phyloP scores from a whole-genome alignment of 1,284 basidiomycete species.

The Cerrena zonata region DNA sequence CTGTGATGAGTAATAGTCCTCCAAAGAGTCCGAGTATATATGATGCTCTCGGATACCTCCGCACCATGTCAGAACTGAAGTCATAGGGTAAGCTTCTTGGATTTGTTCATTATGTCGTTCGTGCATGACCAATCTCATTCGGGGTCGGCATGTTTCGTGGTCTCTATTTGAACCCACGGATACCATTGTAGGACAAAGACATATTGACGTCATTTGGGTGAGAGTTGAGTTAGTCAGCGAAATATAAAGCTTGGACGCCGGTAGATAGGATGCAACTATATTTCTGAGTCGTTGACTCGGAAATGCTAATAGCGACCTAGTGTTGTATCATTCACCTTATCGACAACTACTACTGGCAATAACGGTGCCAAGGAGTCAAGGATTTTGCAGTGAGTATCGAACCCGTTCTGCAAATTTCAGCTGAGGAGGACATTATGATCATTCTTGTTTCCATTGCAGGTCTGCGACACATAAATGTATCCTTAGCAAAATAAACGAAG shows the following conservation, averaged over 20 bases:
- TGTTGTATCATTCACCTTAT: too few species aligned
- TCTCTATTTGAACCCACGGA: background rate
- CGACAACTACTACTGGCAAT: too few species aligned
- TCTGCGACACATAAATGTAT: too few species aligned
- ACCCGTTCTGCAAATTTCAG: too few species aligned
- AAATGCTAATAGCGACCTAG: too few species aligned
- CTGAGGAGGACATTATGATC: background rate
- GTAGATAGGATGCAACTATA: background rate
- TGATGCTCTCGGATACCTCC: background rate
- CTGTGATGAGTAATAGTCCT: background rate
- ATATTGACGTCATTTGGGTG: too few species aligned
- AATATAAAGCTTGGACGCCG: background rate
- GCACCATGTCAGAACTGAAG: background rate
- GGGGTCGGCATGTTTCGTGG: background rate
- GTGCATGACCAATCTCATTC: too few species aligned
- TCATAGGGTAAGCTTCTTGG: background rate
- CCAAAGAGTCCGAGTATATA: background rate
- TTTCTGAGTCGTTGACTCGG: background rate
- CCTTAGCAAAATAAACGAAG: too few species aligned
- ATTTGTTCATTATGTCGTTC: background rate
- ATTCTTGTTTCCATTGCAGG: too few species aligned
- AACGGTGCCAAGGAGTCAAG: too few species aligned
- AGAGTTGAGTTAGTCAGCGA: background rate
- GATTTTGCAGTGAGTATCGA: too few species aligned
- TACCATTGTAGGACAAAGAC: too few species aligned